Evolutionary conservation across 331 rosid genomes (phyloP), one percentile per base, ranked within the genome.

Genomic region (Rosa hybrid): DNA sequence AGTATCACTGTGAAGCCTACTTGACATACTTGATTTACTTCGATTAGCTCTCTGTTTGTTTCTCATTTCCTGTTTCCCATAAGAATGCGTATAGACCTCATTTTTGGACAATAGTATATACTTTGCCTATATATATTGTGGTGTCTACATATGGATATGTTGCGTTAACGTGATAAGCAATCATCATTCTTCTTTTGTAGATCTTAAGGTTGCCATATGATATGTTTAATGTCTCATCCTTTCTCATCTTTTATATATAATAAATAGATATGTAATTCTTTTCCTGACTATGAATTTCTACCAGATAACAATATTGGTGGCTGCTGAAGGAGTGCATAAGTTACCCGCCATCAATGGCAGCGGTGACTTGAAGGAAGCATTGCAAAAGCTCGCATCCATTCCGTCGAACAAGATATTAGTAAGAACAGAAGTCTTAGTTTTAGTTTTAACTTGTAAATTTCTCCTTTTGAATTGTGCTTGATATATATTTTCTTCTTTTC

Each of bases 251-350:
- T 27, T 49, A 7, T 12, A 5, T 13, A 50, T 23, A 49, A 13
- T 50, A 10, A 72, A 64, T 16, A 62, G 17, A 68, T 42, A 42
- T 53, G 67, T 53, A 14, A 62, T 44, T 80, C 72, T 73, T 30
- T 57, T 68, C 54, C 71, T 79, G 20, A 49, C 20, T 4, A 42
- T 74, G 71, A 75, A 18, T 64, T 38, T 72, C 46, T 80, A 34
- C 75, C 88, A 96, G 99, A 84, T 91, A 84, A 91, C 99, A 77
- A 87, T 96, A 78, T 90, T 96, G 92, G 94, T 82, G 73, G 99
- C 98, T 83, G 98, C 98, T 46, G 98, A 91, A 87, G 99, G 99
- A 86, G 90, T 79, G 67, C 92, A 84, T 81, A 96, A 96, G 85
- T 88, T 96, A 74, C 97, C 99, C 21, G 44, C 89, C 72, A 91